A percentile compares a stretch with the other conserved stretches of the same genome.
Conservation (phyloP, 805 yeast species). For the Teunomyces pallodes region DNA sequence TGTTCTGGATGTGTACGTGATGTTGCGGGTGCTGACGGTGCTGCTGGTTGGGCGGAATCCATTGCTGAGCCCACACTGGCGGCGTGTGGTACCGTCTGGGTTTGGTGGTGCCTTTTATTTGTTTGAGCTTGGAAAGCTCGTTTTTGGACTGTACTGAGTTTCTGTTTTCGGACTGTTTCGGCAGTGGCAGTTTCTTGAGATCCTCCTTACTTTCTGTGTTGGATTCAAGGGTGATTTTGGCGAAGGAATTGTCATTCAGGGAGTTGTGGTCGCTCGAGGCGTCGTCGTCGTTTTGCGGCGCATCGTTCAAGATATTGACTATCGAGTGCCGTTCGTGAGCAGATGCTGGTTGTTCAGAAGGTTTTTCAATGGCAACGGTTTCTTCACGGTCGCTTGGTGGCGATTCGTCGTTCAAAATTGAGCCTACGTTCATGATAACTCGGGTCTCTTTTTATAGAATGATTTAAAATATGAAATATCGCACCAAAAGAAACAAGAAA, state of each 20-base stretch:
- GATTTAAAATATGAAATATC: too few species aligned
- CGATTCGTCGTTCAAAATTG: constrained; percentile 34
- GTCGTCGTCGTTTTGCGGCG: not conserved
- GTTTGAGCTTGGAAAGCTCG: constrained; percentile 26
- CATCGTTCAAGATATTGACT: constrained; percentile 27
- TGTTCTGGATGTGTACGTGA: not conserved
- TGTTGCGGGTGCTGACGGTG: not conserved
- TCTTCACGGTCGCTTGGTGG: constrained; percentile 22
- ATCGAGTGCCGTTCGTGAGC: constrained; percentile 27
- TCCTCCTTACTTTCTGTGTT: constrained; percentile 23
- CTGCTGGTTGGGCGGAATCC: constrained; percentile 28
- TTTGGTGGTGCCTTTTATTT: constrained; percentile 31
- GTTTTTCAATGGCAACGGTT: not conserved
- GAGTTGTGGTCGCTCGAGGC: not conserved
- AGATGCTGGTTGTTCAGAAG: constrained; percentile 9
- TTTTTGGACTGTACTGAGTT: constrained; percentile 5
- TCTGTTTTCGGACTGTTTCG: not conserved
- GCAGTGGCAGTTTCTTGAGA: constrained; percentile 24
- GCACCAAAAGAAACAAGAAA: too few species aligned
- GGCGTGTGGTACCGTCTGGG: constrained; percentile 63
- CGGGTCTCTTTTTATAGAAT: too few species aligned
- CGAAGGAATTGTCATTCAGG: constrained; percentile 18
- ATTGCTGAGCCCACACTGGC: constrained; percentile 84
- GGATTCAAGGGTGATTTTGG: constrained; percentile 30
- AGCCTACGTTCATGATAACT: constrained; percentile 35